A percentile compares a stretch with the other conserved stretches of the same genome.
These are phyloP conservation scores for Apiospora koreana DNA, from an alignment of 2,329 filamentous ascomycete species.

Conservation along the genomic window DNA sequence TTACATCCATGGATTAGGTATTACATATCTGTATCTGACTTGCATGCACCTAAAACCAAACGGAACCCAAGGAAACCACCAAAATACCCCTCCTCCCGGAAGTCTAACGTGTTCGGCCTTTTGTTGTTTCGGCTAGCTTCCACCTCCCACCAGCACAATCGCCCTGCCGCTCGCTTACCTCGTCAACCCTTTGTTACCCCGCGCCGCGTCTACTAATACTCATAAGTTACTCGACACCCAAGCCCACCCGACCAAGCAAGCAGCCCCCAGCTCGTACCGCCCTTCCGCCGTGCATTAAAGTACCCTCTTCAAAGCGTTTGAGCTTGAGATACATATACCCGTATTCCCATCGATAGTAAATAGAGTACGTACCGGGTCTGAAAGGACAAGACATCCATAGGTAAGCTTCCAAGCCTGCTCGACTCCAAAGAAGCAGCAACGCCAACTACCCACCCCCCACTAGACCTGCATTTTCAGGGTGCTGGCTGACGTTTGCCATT, in stretches of 20 bases:
- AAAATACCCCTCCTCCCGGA: neutral
- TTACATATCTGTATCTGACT: neutral
- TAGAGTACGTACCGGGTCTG: neutral
- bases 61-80: neutral
- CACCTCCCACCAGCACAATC: neutral
- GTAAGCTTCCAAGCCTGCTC: neutral
- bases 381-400: neutral
- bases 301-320: neutral
- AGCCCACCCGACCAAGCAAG: neutral
- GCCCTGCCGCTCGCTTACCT: conserved; percentile 9
- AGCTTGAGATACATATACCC: neutral
- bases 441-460: neutral
- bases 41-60: neutral
- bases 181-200: conserved; percentile 6
- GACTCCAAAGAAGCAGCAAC: neutral
- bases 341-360: neutral
- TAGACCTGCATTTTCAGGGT: conserved; percentile 2
- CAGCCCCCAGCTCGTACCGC: neutral
- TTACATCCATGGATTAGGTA: neutral
- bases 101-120: neutral
- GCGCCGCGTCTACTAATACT: conserved; percentile 5
- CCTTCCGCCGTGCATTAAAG: neutral
- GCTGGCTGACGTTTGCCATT: conserved; percentile 1
- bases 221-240: conserved; percentile 3
- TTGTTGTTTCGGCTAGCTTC: neutral